Conservation (phyloP, 306 rosid genomes). For the Arachis hypogaea region DNA sequence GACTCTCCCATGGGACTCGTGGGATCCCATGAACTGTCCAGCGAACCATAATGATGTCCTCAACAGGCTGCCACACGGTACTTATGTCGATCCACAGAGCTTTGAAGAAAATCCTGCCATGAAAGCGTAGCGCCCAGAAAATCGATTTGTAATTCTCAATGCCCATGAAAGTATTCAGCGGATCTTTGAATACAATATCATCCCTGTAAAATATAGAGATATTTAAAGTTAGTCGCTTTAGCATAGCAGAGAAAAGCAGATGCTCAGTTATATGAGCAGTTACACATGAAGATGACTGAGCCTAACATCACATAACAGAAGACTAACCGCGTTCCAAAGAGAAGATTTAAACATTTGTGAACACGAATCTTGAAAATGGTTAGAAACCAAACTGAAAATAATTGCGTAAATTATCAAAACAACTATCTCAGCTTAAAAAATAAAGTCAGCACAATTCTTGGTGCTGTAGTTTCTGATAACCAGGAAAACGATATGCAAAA, state of each 20-base stretch:
- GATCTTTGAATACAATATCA: constrained; percentile 86
- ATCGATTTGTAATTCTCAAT: constrained; percentile 82
- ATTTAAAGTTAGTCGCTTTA: constrained; percentile 5
- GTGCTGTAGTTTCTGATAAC: background rate
- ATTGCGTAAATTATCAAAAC: too few relatives aligned
- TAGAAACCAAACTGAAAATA: too few relatives aligned
- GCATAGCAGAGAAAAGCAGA: constrained; percentile 16
- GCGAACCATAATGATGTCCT: constrained; percentile 76
- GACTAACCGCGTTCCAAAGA: too few relatives aligned
- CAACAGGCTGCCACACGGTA: constrained; percentile 84
- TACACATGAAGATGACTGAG: background rate
- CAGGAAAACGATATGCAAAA: background rate
- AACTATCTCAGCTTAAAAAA: too few relatives aligned
- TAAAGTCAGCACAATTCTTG: too few relatives aligned
- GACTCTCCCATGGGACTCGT: constrained; percentile 90
- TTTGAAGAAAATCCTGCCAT: constrained; percentile 77
- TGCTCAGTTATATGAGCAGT: background rate
- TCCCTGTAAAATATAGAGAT: constrained; percentile 59
- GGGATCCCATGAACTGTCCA: constrained; percentile 90
- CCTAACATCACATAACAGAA: background rate
- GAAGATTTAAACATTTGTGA: too few relatives aligned
- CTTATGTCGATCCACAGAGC: constrained; percentile 77
- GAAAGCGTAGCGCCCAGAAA: constrained; percentile 78
- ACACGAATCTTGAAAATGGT: too few relatives aligned
- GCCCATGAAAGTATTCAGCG: constrained; percentile 75